Conservation (phyloP, 257 asterid species). For the Craterostigma plantagineum region DNA sequence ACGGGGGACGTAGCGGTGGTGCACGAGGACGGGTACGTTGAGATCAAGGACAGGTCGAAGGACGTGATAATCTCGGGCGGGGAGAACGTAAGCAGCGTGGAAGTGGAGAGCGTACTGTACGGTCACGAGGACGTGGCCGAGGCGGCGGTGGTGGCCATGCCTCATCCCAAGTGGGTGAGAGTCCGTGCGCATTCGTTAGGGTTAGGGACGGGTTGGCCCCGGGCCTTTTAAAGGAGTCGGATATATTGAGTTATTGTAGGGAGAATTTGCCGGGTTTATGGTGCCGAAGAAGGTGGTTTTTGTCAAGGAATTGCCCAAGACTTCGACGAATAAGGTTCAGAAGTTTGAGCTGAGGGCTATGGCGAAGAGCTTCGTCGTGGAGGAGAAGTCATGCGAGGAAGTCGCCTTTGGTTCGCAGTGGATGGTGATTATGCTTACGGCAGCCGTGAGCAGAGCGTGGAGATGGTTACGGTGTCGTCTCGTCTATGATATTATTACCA, state of each 20-base stretch:
- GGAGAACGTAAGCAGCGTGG: conserved; percentile 68
- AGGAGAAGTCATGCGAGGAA: neutral
- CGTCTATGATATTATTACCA: no score
- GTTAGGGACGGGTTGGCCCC: conserved; percentile 3
- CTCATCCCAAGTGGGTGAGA: conserved; percentile 80
- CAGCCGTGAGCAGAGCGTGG: no score
- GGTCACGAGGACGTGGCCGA: conserved; percentile 35
- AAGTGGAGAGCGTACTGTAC: conserved; percentile 48
- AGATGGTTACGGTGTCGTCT: no score
- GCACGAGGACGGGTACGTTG: neutral
- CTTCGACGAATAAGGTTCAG: conserved; percentile 49
- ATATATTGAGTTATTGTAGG: conserved; percentile 42
- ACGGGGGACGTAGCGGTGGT: conserved; percentile 81
- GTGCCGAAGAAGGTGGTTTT: conserved; percentile 60
- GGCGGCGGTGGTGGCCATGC: conserved; percentile 90
- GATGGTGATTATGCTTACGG: no score
- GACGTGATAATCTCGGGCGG: no score
- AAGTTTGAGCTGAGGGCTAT: conserved; percentile 42
- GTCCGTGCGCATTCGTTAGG: conserved; percentile 32
- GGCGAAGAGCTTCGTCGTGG: conserved; percentile 43
- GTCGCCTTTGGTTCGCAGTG: no score
- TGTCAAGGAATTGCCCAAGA: conserved; percentile 52
- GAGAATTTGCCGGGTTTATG: no score
- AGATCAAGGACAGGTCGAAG: no score
- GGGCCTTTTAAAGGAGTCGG: conserved; percentile 20